phyloP scores from a whole-genome alignment of 345 rosid genomes.

The Chamaenerion angustifolium region DNA sequence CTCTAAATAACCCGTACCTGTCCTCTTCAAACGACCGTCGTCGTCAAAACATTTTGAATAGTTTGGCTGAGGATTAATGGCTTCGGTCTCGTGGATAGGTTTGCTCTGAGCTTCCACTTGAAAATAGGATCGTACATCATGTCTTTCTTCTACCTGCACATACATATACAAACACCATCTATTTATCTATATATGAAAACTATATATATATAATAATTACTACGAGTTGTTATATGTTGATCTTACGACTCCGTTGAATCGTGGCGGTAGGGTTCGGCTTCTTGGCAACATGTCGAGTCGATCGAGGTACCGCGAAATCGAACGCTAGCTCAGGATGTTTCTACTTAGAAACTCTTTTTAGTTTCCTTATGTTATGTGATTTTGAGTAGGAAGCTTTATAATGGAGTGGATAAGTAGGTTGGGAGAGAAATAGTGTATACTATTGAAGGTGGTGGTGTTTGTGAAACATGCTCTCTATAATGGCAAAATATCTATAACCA shows the following conservation, averaged over 20 bases:
- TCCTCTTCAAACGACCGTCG: conserved; percentile 48
- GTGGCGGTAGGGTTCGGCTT: conserved; percentile 43
- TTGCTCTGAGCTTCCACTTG: conserved; percentile 35
- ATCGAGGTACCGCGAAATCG: too few relatives aligned
- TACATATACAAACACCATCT: not conserved
- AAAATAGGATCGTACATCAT: conserved; percentile 33
- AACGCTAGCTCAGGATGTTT: too few relatives aligned
- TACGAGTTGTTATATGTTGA: not conserved
- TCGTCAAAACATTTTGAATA: conserved; percentile 45
- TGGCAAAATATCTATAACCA: too few relatives aligned
- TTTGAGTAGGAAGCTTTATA: too few relatives aligned
- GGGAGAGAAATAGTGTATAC: too few relatives aligned
- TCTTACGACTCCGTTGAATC: conserved; percentile 27
- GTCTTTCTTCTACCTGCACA: conserved; percentile 34
- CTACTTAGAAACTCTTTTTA: too few relatives aligned
- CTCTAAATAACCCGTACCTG: conserved; percentile 15
- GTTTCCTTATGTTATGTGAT: too few relatives aligned
- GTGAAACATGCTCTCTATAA: too few relatives aligned
- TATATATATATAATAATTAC: not conserved
- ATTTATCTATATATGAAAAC: not conserved
- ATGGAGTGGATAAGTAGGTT: too few relatives aligned
- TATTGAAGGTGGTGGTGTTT: too few relatives aligned
- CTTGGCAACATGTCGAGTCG: conserved; percentile 27
- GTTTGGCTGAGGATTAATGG: conserved; percentile 20
- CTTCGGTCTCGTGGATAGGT: conserved; percentile 13